phyloP scores from a whole-genome alignment of 202 grass and related monocot genomes.

The Panicum virgatum region DNA sequence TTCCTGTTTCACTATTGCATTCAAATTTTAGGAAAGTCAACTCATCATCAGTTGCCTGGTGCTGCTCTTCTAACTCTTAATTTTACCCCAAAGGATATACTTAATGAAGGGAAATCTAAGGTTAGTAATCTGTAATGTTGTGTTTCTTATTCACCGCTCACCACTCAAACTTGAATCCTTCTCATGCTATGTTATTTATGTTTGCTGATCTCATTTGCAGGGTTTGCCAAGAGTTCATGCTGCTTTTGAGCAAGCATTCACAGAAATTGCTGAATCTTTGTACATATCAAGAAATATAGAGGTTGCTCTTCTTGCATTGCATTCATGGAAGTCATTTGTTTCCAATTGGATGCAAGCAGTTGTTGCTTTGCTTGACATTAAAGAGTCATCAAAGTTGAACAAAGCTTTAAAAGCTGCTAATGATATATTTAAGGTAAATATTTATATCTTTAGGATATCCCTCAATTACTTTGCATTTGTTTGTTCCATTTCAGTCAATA shows the following conservation, averaged over 20 bases:
- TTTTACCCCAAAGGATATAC: conserved; percentile 68
- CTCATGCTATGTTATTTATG: neutral
- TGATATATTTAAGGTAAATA: conserved; percentile 80
- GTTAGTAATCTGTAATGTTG: conserved; percentile 40
- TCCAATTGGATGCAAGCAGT: conserved; percentile 68
- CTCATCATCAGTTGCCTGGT: conserved; percentile 63
- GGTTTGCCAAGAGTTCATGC: conserved; percentile 72
- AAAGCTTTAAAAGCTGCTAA: conserved; percentile 65
- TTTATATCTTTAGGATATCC: conserved; percentile 10
- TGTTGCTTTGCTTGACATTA: conserved; percentile 51
- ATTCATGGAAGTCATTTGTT: conserved; percentile 96
- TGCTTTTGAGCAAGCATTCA: conserved; percentile 77
- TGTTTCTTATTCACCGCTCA: neutral
- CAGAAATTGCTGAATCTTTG: conserved; percentile 81
- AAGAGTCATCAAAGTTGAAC: conserved; percentile 64
- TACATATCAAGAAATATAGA: conserved; percentile 81
- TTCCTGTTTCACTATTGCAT: conserved; percentile 11
- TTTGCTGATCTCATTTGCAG: conserved; percentile 48
- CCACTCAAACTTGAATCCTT: conserved; percentile 5
- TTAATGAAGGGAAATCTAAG: conserved; percentile 59
- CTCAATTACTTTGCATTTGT: conserved; percentile 11
- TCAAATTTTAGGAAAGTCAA: conserved; percentile 51
- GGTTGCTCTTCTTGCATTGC: conserved; percentile 78
- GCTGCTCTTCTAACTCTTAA: conserved; percentile 72
- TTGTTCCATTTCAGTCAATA: neutral